Evolutionary conservation across 768 basidiomycete genomes (phyloP).

Genomic region (Boletus subparvulus): DNA sequence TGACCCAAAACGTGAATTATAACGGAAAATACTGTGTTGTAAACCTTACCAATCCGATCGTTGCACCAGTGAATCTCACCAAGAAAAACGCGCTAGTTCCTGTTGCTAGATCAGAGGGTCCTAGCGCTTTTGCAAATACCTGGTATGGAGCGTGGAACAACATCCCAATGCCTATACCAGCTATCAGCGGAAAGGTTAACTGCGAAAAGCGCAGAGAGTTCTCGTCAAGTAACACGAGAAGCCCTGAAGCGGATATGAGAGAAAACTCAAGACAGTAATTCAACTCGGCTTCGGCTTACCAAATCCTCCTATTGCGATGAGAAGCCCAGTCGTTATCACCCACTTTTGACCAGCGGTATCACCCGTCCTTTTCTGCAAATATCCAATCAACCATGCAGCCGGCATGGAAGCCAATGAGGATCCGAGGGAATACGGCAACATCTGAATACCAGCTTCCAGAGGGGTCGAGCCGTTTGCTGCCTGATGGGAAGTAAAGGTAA

Average conservation of each 20-base stretch:
- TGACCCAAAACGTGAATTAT: slow-evolving; percentile 18
- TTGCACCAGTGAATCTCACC: slow-evolving; percentile 84
- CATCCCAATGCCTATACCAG: slow-evolving; percentile 79
- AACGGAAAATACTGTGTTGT: background rate
- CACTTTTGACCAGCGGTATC: slow-evolving; percentile 66
- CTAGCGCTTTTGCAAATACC: slow-evolving; percentile 66
- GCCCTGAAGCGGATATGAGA: slow-evolving; percentile 45
- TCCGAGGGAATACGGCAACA: slow-evolving; percentile 83
- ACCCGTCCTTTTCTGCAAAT: slow-evolving; percentile 54
- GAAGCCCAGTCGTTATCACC: slow-evolving; percentile 61
- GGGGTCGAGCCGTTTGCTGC: slow-evolving; percentile 71
- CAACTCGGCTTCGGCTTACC: slow-evolving; percentile 42
- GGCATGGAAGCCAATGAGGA: slow-evolving; percentile 85
- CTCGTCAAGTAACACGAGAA: slow-evolving; percentile 63
- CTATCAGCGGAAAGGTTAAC: slow-evolving; percentile 61
- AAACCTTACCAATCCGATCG: slow-evolving; percentile 68
- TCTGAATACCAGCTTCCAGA: slow-evolving; percentile 66
- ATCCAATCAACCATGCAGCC: slow-evolving; percentile 78
- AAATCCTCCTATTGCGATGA: slow-evolving; percentile 69
- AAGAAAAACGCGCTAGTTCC: slow-evolving; percentile 88
- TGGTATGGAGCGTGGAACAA: slow-evolving; percentile 86
- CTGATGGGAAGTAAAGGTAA: slow-evolving; percentile 36
- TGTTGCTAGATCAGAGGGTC: slow-evolving; percentile 65
- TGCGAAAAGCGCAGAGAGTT: slow-evolving; percentile 46
- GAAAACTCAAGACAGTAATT: background rate